A percentile compares a stretch with the other conserved stretches of the same genome.
Evolutionary conservation across 192 early-diverging fungal species (phyloP).

Genomic region (Backusella sp.): DNA sequence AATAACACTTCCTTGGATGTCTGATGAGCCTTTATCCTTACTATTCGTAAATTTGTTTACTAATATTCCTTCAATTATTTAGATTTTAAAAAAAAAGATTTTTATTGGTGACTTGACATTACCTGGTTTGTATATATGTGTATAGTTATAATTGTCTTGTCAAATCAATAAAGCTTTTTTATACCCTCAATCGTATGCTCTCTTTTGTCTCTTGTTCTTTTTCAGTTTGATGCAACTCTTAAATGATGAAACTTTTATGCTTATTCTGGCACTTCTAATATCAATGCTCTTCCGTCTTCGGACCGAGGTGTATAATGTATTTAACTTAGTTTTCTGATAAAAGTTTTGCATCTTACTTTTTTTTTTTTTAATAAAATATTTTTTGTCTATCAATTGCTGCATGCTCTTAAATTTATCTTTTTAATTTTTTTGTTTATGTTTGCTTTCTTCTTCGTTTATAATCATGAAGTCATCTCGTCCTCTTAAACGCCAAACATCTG

Average conservation of each 20-base stretch:
- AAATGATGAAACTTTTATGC: conserved; percentile 8
- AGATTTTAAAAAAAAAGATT: conserved; percentile 8
- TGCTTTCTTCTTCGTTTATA: background rate
- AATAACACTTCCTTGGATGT: conserved; percentile 44
- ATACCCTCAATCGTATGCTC: background rate
- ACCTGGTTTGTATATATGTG: background rate
- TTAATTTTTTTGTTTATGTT: background rate
- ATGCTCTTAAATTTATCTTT: background rate
- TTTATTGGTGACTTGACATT: conserved; percentile 4
- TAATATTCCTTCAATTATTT: background rate
- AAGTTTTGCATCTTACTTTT: background rate
- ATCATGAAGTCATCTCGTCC: background rate
- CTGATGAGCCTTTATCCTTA: conserved; percentile 22
- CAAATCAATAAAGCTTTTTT: conserved; percentile 14
- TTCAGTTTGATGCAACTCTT: conserved; percentile 1
- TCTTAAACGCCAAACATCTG: background rate
- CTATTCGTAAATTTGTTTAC: background rate
- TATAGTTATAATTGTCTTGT: background rate
- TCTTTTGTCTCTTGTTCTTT: background rate
- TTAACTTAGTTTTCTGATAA: conserved; percentile 18
- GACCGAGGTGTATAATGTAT: conserved; percentile 28
- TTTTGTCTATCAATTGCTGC: background rate
- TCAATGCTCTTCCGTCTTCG: conserved; percentile 18
- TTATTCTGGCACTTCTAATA: conserved; percentile 29
- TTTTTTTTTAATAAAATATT: background rate